Conservation (phyloP, 2,329 filamentous ascomycete species). For the Alternaria ethzedia region DNA sequence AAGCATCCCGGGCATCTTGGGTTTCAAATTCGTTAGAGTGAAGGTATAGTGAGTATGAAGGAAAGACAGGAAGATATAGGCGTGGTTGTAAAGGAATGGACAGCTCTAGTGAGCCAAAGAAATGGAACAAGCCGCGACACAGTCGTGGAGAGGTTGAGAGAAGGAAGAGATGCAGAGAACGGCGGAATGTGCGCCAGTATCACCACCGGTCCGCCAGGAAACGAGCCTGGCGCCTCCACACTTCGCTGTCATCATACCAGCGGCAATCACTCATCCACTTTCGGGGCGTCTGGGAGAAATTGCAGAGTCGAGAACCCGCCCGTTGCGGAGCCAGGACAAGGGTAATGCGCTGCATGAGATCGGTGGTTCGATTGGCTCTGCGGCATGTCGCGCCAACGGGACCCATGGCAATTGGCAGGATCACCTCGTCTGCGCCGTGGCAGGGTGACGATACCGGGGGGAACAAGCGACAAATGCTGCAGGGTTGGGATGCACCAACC, state of each 20-base stretch:
- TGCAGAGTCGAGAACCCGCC: constrained; percentile 35
- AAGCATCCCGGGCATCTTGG: constrained; percentile 44
- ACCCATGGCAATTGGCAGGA: constrained; percentile 32
- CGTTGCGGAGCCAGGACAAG: constrained; percentile 24
- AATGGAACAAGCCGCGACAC: constrained; percentile 24
- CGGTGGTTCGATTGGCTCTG: constrained; percentile 31
- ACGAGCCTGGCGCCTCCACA: constrained; percentile 34
- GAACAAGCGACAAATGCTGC: constrained; percentile 35
- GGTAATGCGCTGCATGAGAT: constrained; percentile 12
- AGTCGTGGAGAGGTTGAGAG: constrained; percentile 23
- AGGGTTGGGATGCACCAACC: constrained; percentile 32
- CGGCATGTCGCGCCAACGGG: constrained; percentile 30
- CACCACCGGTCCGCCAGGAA: constrained; percentile 28
- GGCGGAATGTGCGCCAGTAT: constrained; percentile 29
- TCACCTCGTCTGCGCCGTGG: constrained; percentile 22
- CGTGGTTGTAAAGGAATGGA: constrained; percentile 46
- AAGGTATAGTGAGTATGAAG: constrained; percentile 28
- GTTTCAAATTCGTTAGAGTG: constrained; percentile 46
- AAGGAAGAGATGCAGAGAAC: constrained; percentile 23
- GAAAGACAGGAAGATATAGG: constrained; percentile 25
- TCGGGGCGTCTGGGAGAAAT: constrained; percentile 45
- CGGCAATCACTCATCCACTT: constrained; percentile 35
- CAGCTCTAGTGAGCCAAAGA: constrained; percentile 47
- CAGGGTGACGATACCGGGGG: constrained; percentile 19
- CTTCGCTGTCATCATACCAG: constrained; percentile 32